Evolutionary conservation across 1,139 yeast genomes (phyloP), one percentile per base, ranked within the genome.

Genomic region (Magnusiomyces fungicola): DNA sequence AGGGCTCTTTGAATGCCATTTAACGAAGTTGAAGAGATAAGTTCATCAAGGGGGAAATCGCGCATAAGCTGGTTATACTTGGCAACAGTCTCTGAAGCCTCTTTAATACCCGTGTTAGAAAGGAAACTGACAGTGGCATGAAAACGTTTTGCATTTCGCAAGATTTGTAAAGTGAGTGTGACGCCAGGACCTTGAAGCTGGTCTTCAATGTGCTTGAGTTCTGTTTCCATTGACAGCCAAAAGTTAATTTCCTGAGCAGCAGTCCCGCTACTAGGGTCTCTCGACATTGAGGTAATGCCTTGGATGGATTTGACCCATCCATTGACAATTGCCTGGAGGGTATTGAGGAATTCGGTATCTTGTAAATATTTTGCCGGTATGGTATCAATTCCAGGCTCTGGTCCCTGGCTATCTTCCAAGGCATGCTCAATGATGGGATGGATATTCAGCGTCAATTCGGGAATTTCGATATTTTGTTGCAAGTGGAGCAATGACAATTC

Each of bases 171-270:
- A 0, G 95, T 79, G n/a, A 76, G 62, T 24, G 68, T 69, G 1
- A 87, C 78, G 32, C 78, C 81, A 0, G 74, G 72, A 0, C 79
- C 69, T 9, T 73, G 65, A 1, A 85, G 65, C 62, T 88, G 96
- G 1, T 71, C 70, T 47, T 77, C 76, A 1, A 87, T 72, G 3
- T 80, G 71, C 4, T 61, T 55, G 34, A 90, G 68, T 0, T 89
- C 82, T 1, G 68, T 63, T 58, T 86, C 94, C 72, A 86, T 73
- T 0, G 88, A 78, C 22, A 72, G 70, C 97, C 97, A 90, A 59
- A 86, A 90, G 48, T 75, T 78, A 12, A 84, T 73, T 60, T 90
- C 97, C 49, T 85, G 92, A 0, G 70, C 58, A 0, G 89, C 78
- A 0, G 77, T 69, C 0, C 87, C 89, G 43, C 76, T 80, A 1